These are phyloP conservation scores for Krasilnikovozyma curviuscula DNA, from an alignment of 768 basidiomycete species.

Conservation along the genomic window DNA sequence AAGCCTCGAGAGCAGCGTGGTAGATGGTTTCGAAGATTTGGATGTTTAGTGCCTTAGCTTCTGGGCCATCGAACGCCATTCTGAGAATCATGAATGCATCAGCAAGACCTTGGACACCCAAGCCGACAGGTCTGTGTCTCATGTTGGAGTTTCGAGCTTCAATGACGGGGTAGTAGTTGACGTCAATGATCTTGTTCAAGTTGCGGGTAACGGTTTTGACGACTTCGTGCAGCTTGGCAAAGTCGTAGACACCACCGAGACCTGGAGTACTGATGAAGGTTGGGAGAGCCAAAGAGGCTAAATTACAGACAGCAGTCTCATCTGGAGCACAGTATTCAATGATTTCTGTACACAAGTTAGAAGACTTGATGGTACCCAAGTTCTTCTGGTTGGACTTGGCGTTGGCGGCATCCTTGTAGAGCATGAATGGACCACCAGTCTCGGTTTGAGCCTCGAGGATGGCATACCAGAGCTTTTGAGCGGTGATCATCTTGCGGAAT, in stretches of 20 bases:
- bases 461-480: constrained; percentile 97
- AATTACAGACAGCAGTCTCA: constrained; percentile 94
- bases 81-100: constrained; percentile 95
- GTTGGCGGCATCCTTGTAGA: constrained; percentile 93
- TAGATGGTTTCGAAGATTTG: constrained; percentile 99
- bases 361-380: constrained; percentile 96
- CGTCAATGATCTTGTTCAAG: constrained; percentile 81
- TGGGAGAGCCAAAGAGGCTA: constrained; percentile 88
- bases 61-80: constrained; percentile 80
- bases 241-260: constrained; percentile 46
- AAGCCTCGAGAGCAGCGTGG: constrained; percentile 79
- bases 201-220: constrained; percentile 81
- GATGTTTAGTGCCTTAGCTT: constrained; percentile 70
- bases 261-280: constrained; percentile 61
- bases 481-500: constrained; percentile 48
- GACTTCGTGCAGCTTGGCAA: constrained; percentile 84
- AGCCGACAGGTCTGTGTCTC: constrained; percentile 90
- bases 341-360: constrained; percentile 96
- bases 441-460: constrained; percentile 93
- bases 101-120: constrained; percentile 94
- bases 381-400: constrained; percentile 96
- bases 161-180: constrained; percentile 46
- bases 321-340: constrained; percentile 95
- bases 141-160: constrained; percentile 85
- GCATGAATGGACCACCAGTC: constrained; percentile 97